These are phyloP conservation scores for Haematococcus lacustris DNA, from an alignment of 139 green algal species.

Conservation along the genomic window DNA sequence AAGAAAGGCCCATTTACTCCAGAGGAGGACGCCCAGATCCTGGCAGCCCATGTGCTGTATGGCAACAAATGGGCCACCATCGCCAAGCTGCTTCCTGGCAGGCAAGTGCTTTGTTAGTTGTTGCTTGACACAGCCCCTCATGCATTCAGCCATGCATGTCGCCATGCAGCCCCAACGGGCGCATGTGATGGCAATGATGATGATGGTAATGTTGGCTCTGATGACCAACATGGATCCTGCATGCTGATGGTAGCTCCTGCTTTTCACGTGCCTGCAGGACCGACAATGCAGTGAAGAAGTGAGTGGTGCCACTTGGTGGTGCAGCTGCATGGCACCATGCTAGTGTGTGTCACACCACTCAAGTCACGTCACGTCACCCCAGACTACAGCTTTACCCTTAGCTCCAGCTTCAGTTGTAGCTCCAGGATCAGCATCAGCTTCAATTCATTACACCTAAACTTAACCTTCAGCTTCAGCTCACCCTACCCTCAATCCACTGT, in stretches of 20 bases:
- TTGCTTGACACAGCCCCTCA: too few relatives aligned
- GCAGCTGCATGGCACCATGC: too few relatives aligned
- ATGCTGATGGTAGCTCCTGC: too few relatives aligned
- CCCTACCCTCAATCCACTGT: neutral
- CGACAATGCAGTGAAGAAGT: slow-evolving; percentile 43
- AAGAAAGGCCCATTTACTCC: slow-evolving; percentile 24
- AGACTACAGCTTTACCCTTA: neutral
- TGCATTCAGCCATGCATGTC: too few relatives aligned
- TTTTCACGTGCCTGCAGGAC: slow-evolving; percentile 10
- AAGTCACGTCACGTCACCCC: neutral
- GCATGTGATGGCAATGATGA: neutral
- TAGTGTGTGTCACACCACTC: too few relatives aligned
- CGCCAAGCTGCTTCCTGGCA: slow-evolving; percentile 35
- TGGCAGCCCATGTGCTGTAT: slow-evolving; percentile 6
- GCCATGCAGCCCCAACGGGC: neutral
- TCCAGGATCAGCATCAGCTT: too few relatives aligned
- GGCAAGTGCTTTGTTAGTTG: neutral
- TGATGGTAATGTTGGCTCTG: neutral
- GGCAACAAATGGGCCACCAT: slow-evolving; percentile 48
- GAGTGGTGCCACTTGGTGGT: neutral
- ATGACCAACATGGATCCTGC: too few relatives aligned
- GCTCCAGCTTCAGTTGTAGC: neutral
- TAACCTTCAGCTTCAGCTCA: neutral
- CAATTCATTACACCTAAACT: neutral
- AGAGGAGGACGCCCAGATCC: slow-evolving; percentile 13